Percentiles rank a stretch among this genome's conserved stretches.
These are phyloP conservation scores for Calonectria pteridis DNA, from an alignment of 2,329 filamentous ascomycete genomes.

Conservation along the genomic window DNA sequence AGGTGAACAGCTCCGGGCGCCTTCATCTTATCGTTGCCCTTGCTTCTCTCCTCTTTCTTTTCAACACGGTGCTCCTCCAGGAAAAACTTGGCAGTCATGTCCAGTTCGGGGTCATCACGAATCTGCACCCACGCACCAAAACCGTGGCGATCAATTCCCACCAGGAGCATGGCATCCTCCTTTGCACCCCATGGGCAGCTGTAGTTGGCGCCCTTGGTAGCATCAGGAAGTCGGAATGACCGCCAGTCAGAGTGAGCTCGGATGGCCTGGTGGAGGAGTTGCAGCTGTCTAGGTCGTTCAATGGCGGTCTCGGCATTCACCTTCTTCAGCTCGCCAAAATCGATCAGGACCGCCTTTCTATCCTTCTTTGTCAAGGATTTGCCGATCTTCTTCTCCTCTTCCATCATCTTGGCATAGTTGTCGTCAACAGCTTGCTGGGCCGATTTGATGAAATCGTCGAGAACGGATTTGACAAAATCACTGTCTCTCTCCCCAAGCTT, in stretches of 20 bases:
- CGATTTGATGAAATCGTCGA: conserved; percentile 77
- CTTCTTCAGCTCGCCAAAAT: conserved; percentile 92
- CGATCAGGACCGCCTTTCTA: conserved; percentile 95
- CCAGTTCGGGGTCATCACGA: conserved; percentile 89
- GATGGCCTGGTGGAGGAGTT: conserved; percentile 82
- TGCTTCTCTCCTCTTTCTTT: conserved; percentile 92
- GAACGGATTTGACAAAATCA: conserved; percentile 80
- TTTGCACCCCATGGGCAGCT: conserved; percentile 91
- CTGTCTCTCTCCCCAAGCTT: conserved; percentile 85
- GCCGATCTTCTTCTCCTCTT: conserved; percentile 84
- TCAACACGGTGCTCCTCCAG: conserved; percentile 98
- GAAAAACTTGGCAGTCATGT: conserved; percentile 91
- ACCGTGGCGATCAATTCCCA: conserved; percentile 92
- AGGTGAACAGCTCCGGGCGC: conserved; percentile 98
- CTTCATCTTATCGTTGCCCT: conserved; percentile 82
- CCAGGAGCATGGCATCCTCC: conserved; percentile 96
- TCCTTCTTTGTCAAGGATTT: conserved; percentile 95
- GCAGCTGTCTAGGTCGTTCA: conserved; percentile 90
- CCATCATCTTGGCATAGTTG: conserved; percentile 79
- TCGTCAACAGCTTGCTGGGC: conserved; percentile 71
- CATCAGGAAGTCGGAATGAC: conserved; percentile 89
- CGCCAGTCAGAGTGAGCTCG: conserved; percentile 75
- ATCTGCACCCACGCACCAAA: conserved; percentile 97
- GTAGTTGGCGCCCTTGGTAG: conserved; percentile 92
- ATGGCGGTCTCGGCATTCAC: conserved; percentile 96